Percentiles rank a stretch among this genome's conserved stretches.
Evolutionary conservation across 768 basidiomycete genomes (phyloP).

Genomic region (Mycena indigotica): DNA sequence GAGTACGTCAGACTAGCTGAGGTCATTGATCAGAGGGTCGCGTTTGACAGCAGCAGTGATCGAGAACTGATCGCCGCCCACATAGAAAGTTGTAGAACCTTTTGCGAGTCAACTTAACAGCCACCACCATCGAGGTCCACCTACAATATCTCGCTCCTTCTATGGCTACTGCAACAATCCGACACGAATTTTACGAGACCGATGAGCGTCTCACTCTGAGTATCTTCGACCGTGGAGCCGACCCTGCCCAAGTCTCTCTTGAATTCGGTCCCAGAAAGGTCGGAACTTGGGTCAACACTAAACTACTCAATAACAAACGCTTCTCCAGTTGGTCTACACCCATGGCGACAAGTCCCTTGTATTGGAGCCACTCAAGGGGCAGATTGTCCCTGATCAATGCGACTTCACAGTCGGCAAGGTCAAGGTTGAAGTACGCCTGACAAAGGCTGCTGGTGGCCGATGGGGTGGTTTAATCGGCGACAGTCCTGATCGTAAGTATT

Average conservation of each 20-base stretch:
- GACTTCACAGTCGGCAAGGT: slow-evolving; percentile 75
- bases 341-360: slow-evolving; percentile 71
- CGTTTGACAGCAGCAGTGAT: too few species aligned
- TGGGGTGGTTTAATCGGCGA: slow-evolving; percentile 83
- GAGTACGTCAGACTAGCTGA: not conserved
- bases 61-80: slow-evolving; percentile 9
- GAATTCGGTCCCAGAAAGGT: slow-evolving; percentile 69
- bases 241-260: slow-evolving; percentile 63
- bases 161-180: slow-evolving; percentile 28
- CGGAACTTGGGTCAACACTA: too few species aligned
- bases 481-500: slow-evolving; percentile 66
- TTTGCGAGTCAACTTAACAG: slow-evolving; percentile 27
- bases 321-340: slow-evolving; percentile 61
- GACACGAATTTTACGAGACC: slow-evolving; percentile 88
- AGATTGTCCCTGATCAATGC: slow-evolving; percentile 67
- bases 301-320: too few species aligned
- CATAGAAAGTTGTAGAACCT: slow-evolving; percentile 8
- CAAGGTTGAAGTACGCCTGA: slow-evolving; percentile 84
- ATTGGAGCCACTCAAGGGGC: slow-evolving; percentile 80
- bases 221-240: slow-evolving; percentile 77
- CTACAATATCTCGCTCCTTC: slow-evolving; percentile 1
- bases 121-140: slow-evolving; percentile 41
- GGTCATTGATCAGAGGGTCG: too few species aligned
- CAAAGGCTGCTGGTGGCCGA: slow-evolving; percentile 63
- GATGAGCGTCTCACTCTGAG: slow-evolving; percentile 74